Percentiles rank a stretch among this genome's conserved stretches.
These are phyloP conservation scores for Leptosphaerulina australis DNA, from an alignment of 2,329 filamentous ascomycete genomes.

Conservation along the genomic window DNA sequence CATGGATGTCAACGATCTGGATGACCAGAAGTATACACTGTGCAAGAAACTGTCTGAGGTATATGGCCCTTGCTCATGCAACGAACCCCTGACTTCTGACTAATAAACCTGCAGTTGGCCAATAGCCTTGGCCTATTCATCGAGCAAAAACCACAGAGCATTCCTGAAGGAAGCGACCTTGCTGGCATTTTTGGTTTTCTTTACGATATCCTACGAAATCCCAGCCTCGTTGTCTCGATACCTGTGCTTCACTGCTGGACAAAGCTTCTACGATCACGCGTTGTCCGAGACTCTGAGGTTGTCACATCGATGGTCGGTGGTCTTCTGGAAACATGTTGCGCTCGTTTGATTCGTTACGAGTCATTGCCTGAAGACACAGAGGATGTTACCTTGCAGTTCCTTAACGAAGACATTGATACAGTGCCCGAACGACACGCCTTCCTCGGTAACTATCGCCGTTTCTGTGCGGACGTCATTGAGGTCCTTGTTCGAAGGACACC, in stretches of 20 bases:
- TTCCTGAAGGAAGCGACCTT: constrained; percentile 71
- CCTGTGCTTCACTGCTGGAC: constrained; percentile 91
- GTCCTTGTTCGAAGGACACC: constrained; percentile 80
- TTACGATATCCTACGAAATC: constrained; percentile 77
- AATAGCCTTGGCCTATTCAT: constrained; percentile 85
- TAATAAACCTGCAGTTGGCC: constrained; percentile 66
- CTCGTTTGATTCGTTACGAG: constrained; percentile 86
- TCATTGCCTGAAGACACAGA: constrained; percentile 80
- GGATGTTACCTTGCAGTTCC: constrained; percentile 78
- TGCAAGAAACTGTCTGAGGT: constrained; percentile 95
- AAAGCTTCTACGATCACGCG: constrained; percentile 73
- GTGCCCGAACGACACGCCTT: constrained; percentile 93
- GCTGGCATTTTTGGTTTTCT: constrained; percentile 80
- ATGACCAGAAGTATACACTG: constrained; percentile 89
- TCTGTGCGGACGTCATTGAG: constrained; percentile 87
- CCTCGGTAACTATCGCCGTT: constrained; percentile 91
- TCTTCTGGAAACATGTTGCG: constrained; percentile 81
- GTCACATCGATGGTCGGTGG: constrained; percentile 70
- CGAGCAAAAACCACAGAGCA: constrained; percentile 72
- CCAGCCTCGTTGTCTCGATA: constrained; percentile 91
- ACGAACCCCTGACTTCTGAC: constrained; percentile 18
- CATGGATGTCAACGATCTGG: constrained; percentile 78
- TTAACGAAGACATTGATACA: constrained; percentile 94
- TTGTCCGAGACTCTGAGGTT: constrained; percentile 69
- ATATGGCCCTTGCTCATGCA: constrained; percentile 30